Percentiles rank a stretch among this genome's conserved stretches.
Evolutionary conservation across 768 basidiomycete species (phyloP).

Genomic region (Suillus spraguei): DNA sequence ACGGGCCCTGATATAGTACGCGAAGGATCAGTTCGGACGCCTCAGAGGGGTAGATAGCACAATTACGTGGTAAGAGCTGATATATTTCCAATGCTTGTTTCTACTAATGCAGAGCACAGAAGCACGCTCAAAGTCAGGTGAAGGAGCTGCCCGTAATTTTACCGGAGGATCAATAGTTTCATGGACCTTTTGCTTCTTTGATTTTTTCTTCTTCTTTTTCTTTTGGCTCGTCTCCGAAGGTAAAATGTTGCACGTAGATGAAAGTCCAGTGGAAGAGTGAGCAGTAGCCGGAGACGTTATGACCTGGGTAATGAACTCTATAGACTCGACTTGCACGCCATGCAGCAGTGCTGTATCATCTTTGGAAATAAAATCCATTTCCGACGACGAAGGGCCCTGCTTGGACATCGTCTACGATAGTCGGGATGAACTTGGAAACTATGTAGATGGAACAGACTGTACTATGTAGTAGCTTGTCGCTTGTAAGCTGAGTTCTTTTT

Average conservation of each 20-base stretch:
- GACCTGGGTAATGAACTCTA: constrained; percentile 6
- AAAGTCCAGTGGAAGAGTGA: constrained; percentile 25
- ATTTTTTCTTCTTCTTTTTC: constrained; percentile 73
- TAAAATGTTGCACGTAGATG: constrained; percentile 21
- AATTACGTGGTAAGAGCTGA: constrained; percentile 88
- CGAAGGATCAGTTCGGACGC: constrained; percentile 4
- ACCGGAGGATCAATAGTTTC: constrained; percentile 31
- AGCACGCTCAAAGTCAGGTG: constrained; percentile 50
- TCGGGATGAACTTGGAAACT: constrained; percentile 4
- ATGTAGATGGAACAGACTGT: not conserved
- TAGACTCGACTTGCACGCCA: constrained; percentile 5
- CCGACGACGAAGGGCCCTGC: not conserved
- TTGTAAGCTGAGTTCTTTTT: not conserved
- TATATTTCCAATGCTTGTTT: constrained; percentile 94
- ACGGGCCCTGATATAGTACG: constrained; percentile 65
- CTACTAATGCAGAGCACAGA: constrained; percentile 84
- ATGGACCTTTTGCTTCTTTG: constrained; percentile 55
- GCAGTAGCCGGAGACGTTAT: constrained; percentile 22
- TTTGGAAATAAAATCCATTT: not conserved
- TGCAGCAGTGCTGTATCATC: not conserved
- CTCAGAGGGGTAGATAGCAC: constrained; percentile 9
- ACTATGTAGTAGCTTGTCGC: not conserved
- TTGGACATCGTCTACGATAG: constrained; percentile 2
- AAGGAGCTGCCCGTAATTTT: constrained; percentile 33
- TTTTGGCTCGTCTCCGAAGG: constrained; percentile 40